Evolutionary conservation across 352 stramenopile species (phyloP), one percentile per base, ranked within the genome.

Genomic region (Globisporangium spinosum): DNA sequence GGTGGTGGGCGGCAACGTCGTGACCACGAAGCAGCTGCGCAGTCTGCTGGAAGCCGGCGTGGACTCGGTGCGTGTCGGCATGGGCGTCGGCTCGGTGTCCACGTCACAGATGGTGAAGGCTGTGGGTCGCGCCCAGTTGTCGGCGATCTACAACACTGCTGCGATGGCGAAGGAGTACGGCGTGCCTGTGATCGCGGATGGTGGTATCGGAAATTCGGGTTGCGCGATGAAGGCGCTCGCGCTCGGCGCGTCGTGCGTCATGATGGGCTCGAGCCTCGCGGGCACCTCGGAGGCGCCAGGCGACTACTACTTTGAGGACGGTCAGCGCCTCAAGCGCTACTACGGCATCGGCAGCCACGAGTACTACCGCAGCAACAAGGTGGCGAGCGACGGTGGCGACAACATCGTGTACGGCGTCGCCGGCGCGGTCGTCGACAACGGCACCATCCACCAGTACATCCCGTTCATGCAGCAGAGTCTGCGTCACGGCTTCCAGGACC

Each of bases 231-330:
- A 99, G 86, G 98, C 98, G 1, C 86, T 99, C 13, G 85, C 82
- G 12, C 79, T 99, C 8, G 97, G 97, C 38, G 98, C 98, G 40
- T 98, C 93, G 45, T 98, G 94, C 71, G 97, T 99, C 51, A 99
- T 99, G 97, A 99, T 99, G 96, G 98, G 98, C 55, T 98, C 91
- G 32, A 98, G 98, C 76, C 89, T 99, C 64, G 98, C 98, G 8
- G 98, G 82, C 55, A 99, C 97, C 12, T 95, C 98, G 53, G 98
- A 99, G 78, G 92, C 97, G 25, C 98, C 98, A 4, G 98, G 98
- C 32, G 95, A 99, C 75, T 99, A 99, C 79, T 99, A 99, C 75
- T 99, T 99, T 75, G 96, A 99, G 84, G 97, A 99, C 73, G 98
- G 97, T 40, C 94, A 99, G 70, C 94, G 98, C 49, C 85, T 99